Percentiles rank a stretch among this genome's conserved stretches.
These are phyloP conservation scores for Coemansia sp. DNA, from an alignment of 192 early-diverging fungal genomes.

Conservation along the genomic window DNA sequence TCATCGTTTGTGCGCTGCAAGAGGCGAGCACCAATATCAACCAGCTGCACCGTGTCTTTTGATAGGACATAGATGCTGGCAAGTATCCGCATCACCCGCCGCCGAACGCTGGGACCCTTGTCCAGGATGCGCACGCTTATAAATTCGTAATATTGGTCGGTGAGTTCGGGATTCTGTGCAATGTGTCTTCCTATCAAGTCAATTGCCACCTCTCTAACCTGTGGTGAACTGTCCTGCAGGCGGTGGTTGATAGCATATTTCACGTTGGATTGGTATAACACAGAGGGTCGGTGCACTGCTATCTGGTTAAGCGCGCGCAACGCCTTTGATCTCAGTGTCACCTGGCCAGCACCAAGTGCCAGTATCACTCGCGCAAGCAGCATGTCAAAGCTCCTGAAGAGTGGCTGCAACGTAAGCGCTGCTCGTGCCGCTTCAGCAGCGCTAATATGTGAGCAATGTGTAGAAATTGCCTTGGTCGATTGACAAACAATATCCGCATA, in stretches of 20 bases:
- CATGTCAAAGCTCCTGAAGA: slow-evolving; percentile 70
- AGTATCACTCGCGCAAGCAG: slow-evolving; percentile 65
- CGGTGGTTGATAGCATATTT: slow-evolving; percentile 69
- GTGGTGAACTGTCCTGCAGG: slow-evolving; percentile 77
- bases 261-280: slow-evolving; percentile 66
- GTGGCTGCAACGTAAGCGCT: slow-evolving; percentile 56
- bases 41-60: slow-evolving; percentile 48
- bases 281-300: slow-evolving; percentile 62
- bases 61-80: slow-evolving; percentile 68
- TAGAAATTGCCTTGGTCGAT: slow-evolving; percentile 34
- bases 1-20: slow-evolving; percentile 69
- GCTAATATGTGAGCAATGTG: slow-evolving; percentile 12
- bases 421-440: slow-evolving; percentile 46
- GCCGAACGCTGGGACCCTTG: slow-evolving; percentile 83
- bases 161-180: slow-evolving; percentile 62
- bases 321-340: slow-evolving; percentile 73
- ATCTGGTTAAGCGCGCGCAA: slow-evolving; percentile 77
- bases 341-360: slow-evolving; percentile 63
- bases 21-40: slow-evolving; percentile 71
- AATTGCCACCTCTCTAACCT: slow-evolving; percentile 89
- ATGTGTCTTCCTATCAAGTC: slow-evolving; percentile 83
- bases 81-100: slow-evolving; percentile 78
- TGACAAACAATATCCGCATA: slow-evolving; percentile 40
- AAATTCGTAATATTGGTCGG: slow-evolving; percentile 74
- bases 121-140: slow-evolving; percentile 82